Evolutionary conservation across 2,329 filamentous ascomycete species (phyloP), one percentile per base, ranked within the genome.

Genomic region (Zymoseptoria ardabiliae): DNA sequence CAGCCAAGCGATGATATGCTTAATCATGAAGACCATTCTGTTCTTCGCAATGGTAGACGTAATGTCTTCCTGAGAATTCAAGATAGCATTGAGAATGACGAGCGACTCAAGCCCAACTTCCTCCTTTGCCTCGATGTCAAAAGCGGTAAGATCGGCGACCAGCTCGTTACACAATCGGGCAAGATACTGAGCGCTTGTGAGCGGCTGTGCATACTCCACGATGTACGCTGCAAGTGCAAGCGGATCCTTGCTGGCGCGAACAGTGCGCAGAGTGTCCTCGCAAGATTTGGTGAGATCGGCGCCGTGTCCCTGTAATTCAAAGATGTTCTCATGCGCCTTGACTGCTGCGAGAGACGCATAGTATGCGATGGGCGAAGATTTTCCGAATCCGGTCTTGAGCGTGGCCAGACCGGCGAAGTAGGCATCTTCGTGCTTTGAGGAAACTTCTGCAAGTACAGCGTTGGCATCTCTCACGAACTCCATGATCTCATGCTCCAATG

Each of bases 11-110:
- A 89, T 82, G 7, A 96, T 80, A 63, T 92, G 87, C 69, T 89
- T 90, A 50, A 93, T 84, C 8, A 93, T 85, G 74, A 96, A 94
- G 0, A 96, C 85, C 2, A 94, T 75, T 22, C 91, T 83, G 68
- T 92, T 84, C 57, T 79, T 80, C 1, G 78, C 69, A 52, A 75
- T 76, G n/a, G 84, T 78, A 22, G 72, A 77, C 6, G 78, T 72
- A 4, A 77, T 71, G 20, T 81, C 75, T 7, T 79, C 76, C 59
- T 82, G 78, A 2, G 74, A 76, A 22, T 76, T 70, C 8, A 85
- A 65, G 3, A 86, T 73, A 25, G 78, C 72, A 65, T 86, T 86
- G 19, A 86, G 74, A 10, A 83, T 65, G 3, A 81, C 73, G 2
- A 86, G 70, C 55, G 81, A 77, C 57, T 73, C 75, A 11, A 85